These are phyloP conservation scores for Colletotrichum orbiculare DNA, from an alignment of 2,329 filamentous ascomycete genomes.

Conservation along the genomic window DNA sequence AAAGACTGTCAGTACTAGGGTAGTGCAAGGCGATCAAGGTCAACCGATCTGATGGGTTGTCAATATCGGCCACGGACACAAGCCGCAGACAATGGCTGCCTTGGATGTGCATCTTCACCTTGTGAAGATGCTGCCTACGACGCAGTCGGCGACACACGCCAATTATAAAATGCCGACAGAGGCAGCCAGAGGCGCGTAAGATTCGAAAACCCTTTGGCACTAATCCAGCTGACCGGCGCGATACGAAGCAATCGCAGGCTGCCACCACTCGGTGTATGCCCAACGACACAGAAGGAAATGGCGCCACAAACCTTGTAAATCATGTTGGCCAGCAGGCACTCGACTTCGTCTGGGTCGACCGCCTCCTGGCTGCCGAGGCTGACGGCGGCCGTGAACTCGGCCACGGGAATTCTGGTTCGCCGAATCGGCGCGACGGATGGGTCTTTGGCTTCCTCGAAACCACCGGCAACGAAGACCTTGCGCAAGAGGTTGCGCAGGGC, in stretches of 20 bases:
- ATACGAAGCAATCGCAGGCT: slow-evolving; percentile 7
- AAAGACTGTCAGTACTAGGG: slow-evolving; percentile 47
- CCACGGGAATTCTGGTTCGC: slow-evolving; percentile 82
- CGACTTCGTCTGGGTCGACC: slow-evolving; percentile 91
- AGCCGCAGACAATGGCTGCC: not conserved
- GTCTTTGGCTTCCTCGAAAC: slow-evolving; percentile 82
- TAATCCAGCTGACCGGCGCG: not conserved
- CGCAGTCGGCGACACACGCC: slow-evolving; percentile 5
- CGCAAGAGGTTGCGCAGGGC: slow-evolving; percentile 90
- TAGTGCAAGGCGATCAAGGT: slow-evolving; percentile 3
- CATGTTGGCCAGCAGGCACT: slow-evolving; percentile 94
- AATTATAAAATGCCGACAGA: slow-evolving; percentile 3
- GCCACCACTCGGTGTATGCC: not conserved
- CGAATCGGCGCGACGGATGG: slow-evolving; percentile 70
- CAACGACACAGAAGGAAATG: slow-evolving; percentile 14
- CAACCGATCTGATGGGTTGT: not conserved
- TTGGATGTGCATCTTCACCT: not conserved
- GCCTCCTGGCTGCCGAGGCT: slow-evolving; percentile 75
- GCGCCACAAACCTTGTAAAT: slow-evolving; percentile 86
- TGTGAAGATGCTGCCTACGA: slow-evolving; percentile 18
- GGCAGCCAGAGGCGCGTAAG: not conserved
- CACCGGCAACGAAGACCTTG: slow-evolving; percentile 88
- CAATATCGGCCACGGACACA: not conserved
- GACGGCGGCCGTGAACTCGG: slow-evolving; percentile 87
- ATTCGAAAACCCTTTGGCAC: not conserved